Evolutionary conservation across 73 alveolate genomes (phyloP).

Genomic region (Tetrahymena malaccensis): DNA sequence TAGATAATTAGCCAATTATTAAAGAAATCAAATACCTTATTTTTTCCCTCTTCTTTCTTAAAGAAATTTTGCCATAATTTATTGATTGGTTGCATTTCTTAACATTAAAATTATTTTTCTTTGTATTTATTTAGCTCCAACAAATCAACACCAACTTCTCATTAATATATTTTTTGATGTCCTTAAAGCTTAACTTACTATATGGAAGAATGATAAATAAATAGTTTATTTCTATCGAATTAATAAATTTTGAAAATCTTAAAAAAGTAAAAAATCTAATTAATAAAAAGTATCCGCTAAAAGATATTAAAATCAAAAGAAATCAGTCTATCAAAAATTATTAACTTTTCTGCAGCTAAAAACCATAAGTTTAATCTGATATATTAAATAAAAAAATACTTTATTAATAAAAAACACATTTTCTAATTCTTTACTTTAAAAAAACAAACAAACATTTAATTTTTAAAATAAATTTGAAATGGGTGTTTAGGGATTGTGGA

Average conservation of each 20-base stretch:
- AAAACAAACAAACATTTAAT: not conserved
- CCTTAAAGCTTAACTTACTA: too few species aligned
- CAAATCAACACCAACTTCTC: too few species aligned
- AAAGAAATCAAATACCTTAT: not conserved
- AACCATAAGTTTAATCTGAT: not conserved
- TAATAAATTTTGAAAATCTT: not conserved
- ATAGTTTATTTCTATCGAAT: too few species aligned
- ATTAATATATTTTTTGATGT: too few species aligned
- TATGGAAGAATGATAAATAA: not conserved
- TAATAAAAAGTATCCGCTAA: not conserved
- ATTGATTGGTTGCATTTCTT: not conserved
- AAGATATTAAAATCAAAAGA: not conserved
- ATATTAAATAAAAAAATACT: not conserved
- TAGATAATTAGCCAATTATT: not conserved
- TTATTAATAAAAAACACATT: not conserved
- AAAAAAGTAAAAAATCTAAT: not conserved
- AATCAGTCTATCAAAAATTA: not conserved
- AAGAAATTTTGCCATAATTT: too few species aligned
- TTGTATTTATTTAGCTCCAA: too few species aligned
- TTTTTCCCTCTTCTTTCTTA: not conserved
- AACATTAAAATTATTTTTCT: not conserved
- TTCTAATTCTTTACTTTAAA: not conserved
- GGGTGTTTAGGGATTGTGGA: conserved; percentile 80
- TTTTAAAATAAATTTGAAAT: not conserved
- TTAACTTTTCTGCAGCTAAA: not conserved